A percentile compares a stretch with the other conserved stretches of the same genome.
Evolutionary conservation across 306 rosid species (phyloP).

Genomic region (Arachis hypogaea): DNA sequence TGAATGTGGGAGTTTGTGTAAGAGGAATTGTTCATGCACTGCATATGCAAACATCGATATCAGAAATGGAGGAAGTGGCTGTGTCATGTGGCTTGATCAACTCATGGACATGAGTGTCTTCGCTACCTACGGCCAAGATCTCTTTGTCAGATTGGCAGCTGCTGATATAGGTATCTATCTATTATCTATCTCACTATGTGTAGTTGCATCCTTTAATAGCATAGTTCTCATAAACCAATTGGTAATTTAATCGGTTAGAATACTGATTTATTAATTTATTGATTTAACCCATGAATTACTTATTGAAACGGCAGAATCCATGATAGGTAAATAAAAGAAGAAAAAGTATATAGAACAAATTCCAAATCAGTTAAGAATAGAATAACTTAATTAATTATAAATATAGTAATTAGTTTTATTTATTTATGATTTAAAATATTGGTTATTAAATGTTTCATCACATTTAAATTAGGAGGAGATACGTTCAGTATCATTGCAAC

Average conservation of each 20-base stretch:
- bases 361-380: too few species aligned
- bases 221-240: not conserved
- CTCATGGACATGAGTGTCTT: constrained; percentile 45
- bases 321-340: too few species aligned
- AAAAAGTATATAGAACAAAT: too few species aligned
- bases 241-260: not conserved
- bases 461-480: too few species aligned
- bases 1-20: constrained; percentile 43
- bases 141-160: constrained; percentile 55
- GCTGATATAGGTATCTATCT: constrained; percentile 55
- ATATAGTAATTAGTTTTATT: too few species aligned
- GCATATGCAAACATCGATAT: constrained; percentile 48
- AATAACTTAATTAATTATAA: too few species aligned
- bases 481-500: too few species aligned
- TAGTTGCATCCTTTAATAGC: not conserved
- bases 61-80: constrained; percentile 40
- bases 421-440: too few species aligned
- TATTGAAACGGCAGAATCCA: too few species aligned
- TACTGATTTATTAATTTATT: too few species aligned
- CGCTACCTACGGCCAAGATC: constrained; percentile 31
- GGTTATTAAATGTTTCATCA: too few species aligned
- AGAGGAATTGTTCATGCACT: constrained; percentile 50
- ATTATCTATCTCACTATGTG: not conserved
- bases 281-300: too few species aligned
- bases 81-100: constrained; percentile 48